Evolutionary conservation across 192 early-diverging fungal species (phyloP), one percentile per base, ranked within the genome.

Genomic region (Allomyces javanicus): DNA sequence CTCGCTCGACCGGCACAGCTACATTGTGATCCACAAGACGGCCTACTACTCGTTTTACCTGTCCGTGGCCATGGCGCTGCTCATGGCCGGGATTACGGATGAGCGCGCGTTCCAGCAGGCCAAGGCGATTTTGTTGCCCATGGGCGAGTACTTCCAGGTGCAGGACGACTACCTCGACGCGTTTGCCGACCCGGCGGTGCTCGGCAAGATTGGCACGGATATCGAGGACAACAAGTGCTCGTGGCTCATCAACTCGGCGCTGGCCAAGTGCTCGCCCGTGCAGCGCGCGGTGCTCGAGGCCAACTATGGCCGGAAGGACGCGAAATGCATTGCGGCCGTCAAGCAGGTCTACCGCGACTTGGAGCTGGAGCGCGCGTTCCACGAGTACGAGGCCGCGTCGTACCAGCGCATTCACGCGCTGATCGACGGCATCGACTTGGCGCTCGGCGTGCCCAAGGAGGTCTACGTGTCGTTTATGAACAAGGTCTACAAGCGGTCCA

Each of bases 181-280:
- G 81, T 99, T 85, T 69, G 96, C 89, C 68, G 82, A 78, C 43
- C 90, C 93, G 7, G 83, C 81, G 63, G 78, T 89, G 45, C 97
- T 97, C 76, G 96, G 96, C 71, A 99, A 99, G 83, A 92, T 99
- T 76, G 96, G 96, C 61, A 99, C 96, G 26, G 96, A 99, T 73
- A 99, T 99, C 64, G 87, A 96, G 79, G 94, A 96, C 77, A 99
- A 99, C 86, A 99, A 99, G 83, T 99, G 96, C 79, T 91, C 87
- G 22, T 99, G 96, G 96, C 76, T 96, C 67, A 88, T 99, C 70
- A 92, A 93, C 69, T 87, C 93, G 77, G 94, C 94, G 1, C 81
- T 99, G 24, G 78, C 75, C 68, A 81, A 76, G 62, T 86, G 82
- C 62, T 80, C 75, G n/a, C 74, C 86, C 45, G 91, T 88, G 69